These are phyloP conservation scores for Reticulascus tulasneorum DNA, from an alignment of 2,329 filamentous ascomycete species.

Conservation along the genomic window DNA sequence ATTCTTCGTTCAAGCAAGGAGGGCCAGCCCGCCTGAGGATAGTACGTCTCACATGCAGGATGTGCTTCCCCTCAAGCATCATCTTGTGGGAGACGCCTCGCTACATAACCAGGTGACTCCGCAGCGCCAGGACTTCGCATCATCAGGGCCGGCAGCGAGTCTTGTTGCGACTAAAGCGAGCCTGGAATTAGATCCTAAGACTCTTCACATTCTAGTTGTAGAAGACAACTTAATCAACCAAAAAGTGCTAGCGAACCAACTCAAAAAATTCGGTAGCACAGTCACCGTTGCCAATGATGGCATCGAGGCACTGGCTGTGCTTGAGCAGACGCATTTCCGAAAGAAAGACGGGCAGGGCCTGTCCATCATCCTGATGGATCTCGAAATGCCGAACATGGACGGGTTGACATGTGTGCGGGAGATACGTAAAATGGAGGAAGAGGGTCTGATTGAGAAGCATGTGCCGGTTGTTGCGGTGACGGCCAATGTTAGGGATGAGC, in stretches of 20 bases:
- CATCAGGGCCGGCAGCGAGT: not conserved
- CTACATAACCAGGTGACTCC: conserved; percentile 31
- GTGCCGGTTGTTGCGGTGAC: conserved; percentile 44
- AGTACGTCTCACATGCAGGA: conserved; percentile 8
- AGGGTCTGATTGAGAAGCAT: conserved; percentile 25
- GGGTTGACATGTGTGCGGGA: conserved; percentile 36
- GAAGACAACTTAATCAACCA: conserved; percentile 68
- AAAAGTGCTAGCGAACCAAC: conserved; percentile 61
- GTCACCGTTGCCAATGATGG: conserved; percentile 61
- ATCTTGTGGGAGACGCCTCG: conserved; percentile 26
- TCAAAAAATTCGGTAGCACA: conserved; percentile 54
- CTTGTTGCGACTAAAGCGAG: conserved; percentile 5
- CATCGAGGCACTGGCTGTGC: conserved; percentile 47
- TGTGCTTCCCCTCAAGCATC: conserved; percentile 8
- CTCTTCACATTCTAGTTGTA: conserved; percentile 57
- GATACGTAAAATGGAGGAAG: conserved; percentile 33
- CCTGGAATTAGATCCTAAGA: conserved; percentile 33
- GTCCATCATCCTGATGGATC: conserved; percentile 40
- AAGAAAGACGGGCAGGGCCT: conserved; percentile 20
- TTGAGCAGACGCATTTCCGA: conserved; percentile 28
- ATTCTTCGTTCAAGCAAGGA: conserved; percentile 57
- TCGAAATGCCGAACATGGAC: conserved; percentile 48
- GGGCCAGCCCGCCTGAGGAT: no score
- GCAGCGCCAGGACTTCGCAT: conserved; percentile 24
- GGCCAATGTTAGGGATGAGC: conserved; percentile 39